Evolutionary conservation across 1,139 yeast species (phyloP), one percentile per base, ranked within the genome.

Genomic region (Blastobotrys aristatus): DNA sequence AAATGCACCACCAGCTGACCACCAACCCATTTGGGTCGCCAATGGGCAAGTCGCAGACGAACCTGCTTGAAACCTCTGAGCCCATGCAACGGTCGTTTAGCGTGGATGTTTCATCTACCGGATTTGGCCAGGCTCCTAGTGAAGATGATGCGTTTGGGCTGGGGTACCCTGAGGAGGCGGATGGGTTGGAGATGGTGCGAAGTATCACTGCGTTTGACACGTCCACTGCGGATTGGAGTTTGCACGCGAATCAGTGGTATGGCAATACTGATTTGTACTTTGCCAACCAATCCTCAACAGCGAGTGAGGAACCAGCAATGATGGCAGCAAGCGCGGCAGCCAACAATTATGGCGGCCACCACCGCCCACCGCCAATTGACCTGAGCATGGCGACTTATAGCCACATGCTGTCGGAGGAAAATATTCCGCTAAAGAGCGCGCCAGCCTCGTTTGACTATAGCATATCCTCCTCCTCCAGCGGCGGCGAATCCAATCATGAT

Each of bases 201-300:
- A 52, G 64, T 18, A 62, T 63, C 63, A 62, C 67, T 21, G 64
- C 67, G 17, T 63, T 63, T 42, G 65, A 53, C 36, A 48, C 53
- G 11, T 18, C 47, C 11, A 29, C 51, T 16, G 43, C 44, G 10
- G 32, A 37, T 26, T 53, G 56, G 56, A 33, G 40, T 36, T 21
- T 17, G 16, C 21, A 21, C 20, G 36, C 36, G 3, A 17, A 20
- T 8, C 18, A 20, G 4, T 43, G 39, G 30, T 44, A 30, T 39
- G 34, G 43, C 27, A 16, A 16, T 24, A n/a, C 6, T 27, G 29
- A 18, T 22, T 7, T 13, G 6, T 21, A 21, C 10, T 37, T 22
- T 16, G 4, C 4, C 24, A 29, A 16, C 34, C 16, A 13, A 14
- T 17, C 8, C 4, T 8, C 20, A 10, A 21, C 21, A 6, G 36